phyloP scores from a whole-genome alignment of 371 early-diverging fungal genomes.

The Lichtheimia ramosa region DNA sequence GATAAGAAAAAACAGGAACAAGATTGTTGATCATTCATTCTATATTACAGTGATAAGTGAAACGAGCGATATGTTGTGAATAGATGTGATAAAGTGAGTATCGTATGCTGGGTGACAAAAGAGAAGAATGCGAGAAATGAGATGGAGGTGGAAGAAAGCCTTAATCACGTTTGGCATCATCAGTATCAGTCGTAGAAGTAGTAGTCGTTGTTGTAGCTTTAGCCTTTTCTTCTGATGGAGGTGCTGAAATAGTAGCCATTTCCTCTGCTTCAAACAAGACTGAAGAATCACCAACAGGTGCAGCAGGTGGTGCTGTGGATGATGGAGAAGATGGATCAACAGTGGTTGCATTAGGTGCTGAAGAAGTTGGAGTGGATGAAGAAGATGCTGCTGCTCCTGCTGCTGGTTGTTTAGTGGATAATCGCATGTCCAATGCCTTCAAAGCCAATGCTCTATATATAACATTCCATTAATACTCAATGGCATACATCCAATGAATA shows the following conservation, averaged over 20 bases:
- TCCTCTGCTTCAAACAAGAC: conserved; percentile 20
- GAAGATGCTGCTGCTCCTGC: conserved; percentile 12
- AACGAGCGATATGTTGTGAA: no score
- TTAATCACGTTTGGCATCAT: conserved; percentile 10
- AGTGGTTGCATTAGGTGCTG: neutral
- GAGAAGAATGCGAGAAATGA: neutral
- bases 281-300: neutral
- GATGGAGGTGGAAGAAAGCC: neutral
- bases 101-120: no score
- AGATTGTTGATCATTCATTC: no score
- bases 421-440: conserved; percentile 64
- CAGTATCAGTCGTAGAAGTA: neutral
- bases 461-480: neutral
- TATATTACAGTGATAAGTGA: no score
- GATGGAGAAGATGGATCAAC: conserved; percentile 2
- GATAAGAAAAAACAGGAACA: no score
- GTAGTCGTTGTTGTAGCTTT: neutral
- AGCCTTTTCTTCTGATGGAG: neutral
- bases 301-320: neutral
- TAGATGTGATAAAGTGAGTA: no score
- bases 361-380: conserved; percentile 4
- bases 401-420: conserved; percentile 36
- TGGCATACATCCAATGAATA: neutral
- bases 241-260: conserved; percentile 7
- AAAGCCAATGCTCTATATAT: conserved; percentile 58